Evolutionary conservation across 2,329 filamentous ascomycete species (phyloP), one percentile per base, ranked within the genome.

Genomic region (Penicillium digitatum): DNA sequence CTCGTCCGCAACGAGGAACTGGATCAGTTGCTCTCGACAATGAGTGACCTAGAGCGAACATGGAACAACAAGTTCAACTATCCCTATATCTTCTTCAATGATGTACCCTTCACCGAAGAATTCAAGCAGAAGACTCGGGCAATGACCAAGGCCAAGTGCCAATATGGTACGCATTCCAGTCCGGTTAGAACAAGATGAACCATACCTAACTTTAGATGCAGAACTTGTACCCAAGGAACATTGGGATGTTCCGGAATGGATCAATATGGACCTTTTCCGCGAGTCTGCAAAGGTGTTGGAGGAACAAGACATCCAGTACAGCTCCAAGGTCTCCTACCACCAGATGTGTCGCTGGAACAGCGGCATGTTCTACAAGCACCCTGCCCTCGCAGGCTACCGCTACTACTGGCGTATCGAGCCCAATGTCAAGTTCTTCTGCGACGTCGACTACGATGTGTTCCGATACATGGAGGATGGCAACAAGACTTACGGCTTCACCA

Each of bases 41-140:
- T 99, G 90, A 76, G 76, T 52, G 93, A 99, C 69, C 81, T 99
- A 57, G 94, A 99, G 77, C 80, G 88, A 62, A 97, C 93, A 1
- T 99, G 92, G 91, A 99, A 99, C 69, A 81, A 85, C 80, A 99
- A 99, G 71, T 99, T 97, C 83, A 99, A 99, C 79, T 99, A 99
- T 71, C 94, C 94, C 0, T 99, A 94, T 90, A 96, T 91, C 9
- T 99, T 99, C 74, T 95, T 99, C 82, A 99, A 99, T 76, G 93
- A 99, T 69, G 87, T 89, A 49, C 89, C 90, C 16, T 99, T 99
- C 69, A 87, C 88, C 3, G 88, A 94, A 16, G 92, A 97, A 66
- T 99, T 99, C 79, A 97, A 95, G 77, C 79, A 78, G 66, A 84
- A 82, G 73, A 97, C 92, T 0, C 80, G 82, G 59, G 90, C 86